Evolutionary conservation across 1,139 yeast genomes (phyloP).

Genomic region (Yamadazyma mexicana): DNA sequence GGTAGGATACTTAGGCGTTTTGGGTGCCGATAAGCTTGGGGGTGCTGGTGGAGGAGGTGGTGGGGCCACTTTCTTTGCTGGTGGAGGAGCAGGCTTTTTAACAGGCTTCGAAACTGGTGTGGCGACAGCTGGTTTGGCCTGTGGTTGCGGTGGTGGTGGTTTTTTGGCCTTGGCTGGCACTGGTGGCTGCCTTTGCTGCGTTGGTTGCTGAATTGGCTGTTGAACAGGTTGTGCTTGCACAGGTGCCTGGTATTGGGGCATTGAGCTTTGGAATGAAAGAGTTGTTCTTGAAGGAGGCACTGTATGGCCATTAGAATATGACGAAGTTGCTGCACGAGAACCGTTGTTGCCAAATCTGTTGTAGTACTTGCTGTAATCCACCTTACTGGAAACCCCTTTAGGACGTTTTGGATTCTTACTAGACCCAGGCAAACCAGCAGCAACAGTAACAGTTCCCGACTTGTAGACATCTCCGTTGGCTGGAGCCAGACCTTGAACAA

Average conservation of each 20-base stretch:
- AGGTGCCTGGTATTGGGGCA: not conserved
- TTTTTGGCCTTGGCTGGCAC: constrained; percentile 10
- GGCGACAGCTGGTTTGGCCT: constrained; percentile 25
- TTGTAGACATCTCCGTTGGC: constrained; percentile 72
- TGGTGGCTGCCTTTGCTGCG: constrained; percentile 11
- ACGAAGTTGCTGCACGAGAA: constrained; percentile 8
- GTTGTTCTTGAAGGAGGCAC: constrained; percentile 9
- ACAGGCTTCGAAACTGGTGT: constrained; percentile 44
- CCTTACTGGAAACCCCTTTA: constrained; percentile 36
- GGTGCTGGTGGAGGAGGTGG: constrained; percentile 57
- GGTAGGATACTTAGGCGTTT: constrained; percentile 68
- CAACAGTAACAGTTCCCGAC: constrained; percentile 83
- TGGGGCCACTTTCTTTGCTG: constrained; percentile 22
- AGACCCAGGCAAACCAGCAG: constrained; percentile 74
- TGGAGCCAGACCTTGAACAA: constrained; percentile 56
- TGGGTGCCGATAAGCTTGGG: constrained; percentile 54
- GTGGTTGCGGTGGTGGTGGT: constrained; percentile 16
- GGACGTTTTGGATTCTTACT: constrained; percentile 77
- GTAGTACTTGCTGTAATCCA: constrained; percentile 46
- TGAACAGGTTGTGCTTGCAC: constrained; percentile 1
- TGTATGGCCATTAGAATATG: constrained; percentile 10
- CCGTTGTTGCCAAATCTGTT: constrained; percentile 34
- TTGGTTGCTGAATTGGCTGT: constrained; percentile 6
- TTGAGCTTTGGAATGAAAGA: constrained; percentile 15
- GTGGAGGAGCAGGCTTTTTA: constrained; percentile 32